phyloP scores from a whole-genome alignment of 257 asterid genomes.

The Solanum ossicruentum region DNA sequence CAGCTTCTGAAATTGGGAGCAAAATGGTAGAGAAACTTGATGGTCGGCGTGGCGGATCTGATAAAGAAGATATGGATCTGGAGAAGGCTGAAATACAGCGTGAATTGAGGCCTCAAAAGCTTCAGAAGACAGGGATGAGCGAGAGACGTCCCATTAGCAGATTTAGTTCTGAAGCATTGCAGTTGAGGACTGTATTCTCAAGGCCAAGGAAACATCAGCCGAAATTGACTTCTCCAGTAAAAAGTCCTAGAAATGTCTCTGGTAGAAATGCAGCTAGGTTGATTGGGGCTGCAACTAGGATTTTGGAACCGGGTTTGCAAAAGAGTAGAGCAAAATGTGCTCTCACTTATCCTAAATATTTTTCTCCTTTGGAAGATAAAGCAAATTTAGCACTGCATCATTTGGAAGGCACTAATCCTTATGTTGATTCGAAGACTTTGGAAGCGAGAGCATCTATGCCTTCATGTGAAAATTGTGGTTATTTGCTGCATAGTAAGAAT shows the following conservation, averaged over 20 bases:
- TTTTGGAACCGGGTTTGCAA: slow-evolving; percentile 84
- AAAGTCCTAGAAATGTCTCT: slow-evolving; percentile 49
- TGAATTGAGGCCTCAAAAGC: slow-evolving; percentile 74
- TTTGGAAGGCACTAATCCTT: slow-evolving; percentile 7
- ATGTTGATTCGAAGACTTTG: slow-evolving; percentile 2
- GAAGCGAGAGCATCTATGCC: slow-evolving; percentile 9
- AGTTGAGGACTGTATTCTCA: slow-evolving; percentile 46
- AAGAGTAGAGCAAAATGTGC: slow-evolving; percentile 38
- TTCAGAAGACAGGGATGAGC: slow-evolving; percentile 56
- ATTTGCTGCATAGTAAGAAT: slow-evolving; percentile 15
- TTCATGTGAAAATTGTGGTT: slow-evolving; percentile 52
- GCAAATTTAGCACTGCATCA: slow-evolving; percentile 6
- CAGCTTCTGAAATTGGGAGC: slow-evolving; percentile 12
- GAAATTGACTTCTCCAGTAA: slow-evolving; percentile 56
- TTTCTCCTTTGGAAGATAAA: slow-evolving; percentile 13
- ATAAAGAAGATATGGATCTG: slow-evolving; percentile 18
- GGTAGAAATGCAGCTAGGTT: slow-evolving; percentile 53
- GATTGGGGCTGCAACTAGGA: slow-evolving; percentile 74
- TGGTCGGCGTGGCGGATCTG: neutral
- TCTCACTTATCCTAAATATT: slow-evolving; percentile 32
- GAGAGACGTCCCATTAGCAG: slow-evolving; percentile 40
- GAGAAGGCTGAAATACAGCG: slow-evolving; percentile 39
- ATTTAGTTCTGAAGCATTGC: slow-evolving; percentile 53
- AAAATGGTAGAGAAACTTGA: slow-evolving; percentile 9
- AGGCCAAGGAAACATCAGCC: slow-evolving; percentile 56